Percentiles rank a stretch among this genome's conserved stretches.
phyloP scores from a whole-genome alignment of 257 asterid species.

The Petunia axillaris region DNA sequence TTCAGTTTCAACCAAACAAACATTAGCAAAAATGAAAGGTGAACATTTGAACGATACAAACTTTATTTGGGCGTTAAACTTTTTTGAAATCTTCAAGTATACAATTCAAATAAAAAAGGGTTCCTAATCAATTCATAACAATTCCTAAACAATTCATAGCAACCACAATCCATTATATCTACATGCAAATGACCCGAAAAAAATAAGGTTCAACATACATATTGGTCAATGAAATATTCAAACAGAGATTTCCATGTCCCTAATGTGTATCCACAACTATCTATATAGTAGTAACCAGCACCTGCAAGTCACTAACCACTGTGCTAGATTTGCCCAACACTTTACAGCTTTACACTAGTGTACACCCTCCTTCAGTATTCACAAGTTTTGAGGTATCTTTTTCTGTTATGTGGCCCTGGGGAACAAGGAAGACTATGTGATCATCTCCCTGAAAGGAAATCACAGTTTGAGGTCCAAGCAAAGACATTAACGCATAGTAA shows the following conservation, averaged over 20 bases:
- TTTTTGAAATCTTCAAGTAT: background rate
- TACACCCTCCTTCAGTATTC: constrained; percentile 27
- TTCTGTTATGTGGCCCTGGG: background rate
- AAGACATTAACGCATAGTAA: background rate
- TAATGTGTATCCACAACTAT: constrained; percentile 23
- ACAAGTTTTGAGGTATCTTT: constrained; percentile 18
- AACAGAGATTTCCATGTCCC: background rate
- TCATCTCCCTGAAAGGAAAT: constrained; percentile 26
- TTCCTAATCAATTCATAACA: background rate
- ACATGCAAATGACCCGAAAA: constrained; percentile 20
- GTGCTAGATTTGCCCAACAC: constrained; percentile 7
- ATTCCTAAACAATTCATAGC: background rate
- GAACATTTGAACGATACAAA: background rate
- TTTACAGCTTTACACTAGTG: constrained; percentile 23
- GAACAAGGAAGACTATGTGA: background rate
- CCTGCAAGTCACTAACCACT: background rate
- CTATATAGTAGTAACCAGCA: background rate
- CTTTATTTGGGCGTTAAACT: background rate
- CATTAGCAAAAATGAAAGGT: background rate
- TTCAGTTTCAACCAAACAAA: background rate
- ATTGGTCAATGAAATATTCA: constrained; percentile 2
- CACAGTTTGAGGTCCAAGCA: background rate
- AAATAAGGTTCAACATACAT: background rate
- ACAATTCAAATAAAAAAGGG: background rate
- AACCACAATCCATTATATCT: constrained; percentile 7